Conservation (phyloP, 495 filamentous ascomycete genomes). For the Arthonia radiata region DNA sequence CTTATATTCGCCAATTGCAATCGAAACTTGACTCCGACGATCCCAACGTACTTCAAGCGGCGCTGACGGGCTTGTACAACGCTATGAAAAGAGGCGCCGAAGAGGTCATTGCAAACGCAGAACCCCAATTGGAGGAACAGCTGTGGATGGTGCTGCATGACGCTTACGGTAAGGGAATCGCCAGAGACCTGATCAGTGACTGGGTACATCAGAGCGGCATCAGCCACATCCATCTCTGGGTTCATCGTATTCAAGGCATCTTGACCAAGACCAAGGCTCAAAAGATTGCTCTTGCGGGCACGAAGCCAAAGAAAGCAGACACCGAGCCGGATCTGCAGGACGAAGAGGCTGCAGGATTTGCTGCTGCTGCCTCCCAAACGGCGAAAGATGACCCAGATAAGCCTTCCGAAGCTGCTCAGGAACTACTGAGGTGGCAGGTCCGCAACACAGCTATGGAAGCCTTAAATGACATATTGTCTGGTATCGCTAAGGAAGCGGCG, state of each 20-base stretch:
- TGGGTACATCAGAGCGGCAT: constrained; percentile 79
- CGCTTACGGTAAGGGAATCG: constrained; percentile 43
- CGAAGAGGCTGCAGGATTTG: constrained; percentile 91
- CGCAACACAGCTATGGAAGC: constrained; percentile 84
- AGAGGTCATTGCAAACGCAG: constrained; percentile 46
- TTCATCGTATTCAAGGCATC: constrained; percentile 65
- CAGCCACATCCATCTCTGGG: constrained; percentile 53
- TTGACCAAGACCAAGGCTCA: constrained; percentile 55
- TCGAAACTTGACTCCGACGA: constrained; percentile 43
- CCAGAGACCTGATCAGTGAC: constrained; percentile 61
- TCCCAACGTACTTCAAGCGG: constrained; percentile 44
- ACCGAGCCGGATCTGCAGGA: constrained; percentile 58
- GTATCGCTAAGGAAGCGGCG: constrained; percentile 48
- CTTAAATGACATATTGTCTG: constrained; percentile 56
- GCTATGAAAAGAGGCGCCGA: constrained; percentile 80
- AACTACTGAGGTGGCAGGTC: constrained; percentile 85
- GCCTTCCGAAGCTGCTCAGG: constrained; percentile 43
- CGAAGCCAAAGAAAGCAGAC: constrained; percentile 21
- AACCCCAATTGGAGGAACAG: constrained; percentile 62
- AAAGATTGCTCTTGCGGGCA: constrained; percentile 25
- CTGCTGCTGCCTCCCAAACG: constrained; percentile 35
- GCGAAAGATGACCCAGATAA: constrained; percentile 36
- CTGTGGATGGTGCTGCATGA: constrained; percentile 73
- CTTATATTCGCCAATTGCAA: constrained; percentile 65
- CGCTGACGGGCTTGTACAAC: constrained; percentile 74